Conservation (phyloP, 2,329 filamentous ascomycete species). For the Zasmidium citrigriseum region DNA sequence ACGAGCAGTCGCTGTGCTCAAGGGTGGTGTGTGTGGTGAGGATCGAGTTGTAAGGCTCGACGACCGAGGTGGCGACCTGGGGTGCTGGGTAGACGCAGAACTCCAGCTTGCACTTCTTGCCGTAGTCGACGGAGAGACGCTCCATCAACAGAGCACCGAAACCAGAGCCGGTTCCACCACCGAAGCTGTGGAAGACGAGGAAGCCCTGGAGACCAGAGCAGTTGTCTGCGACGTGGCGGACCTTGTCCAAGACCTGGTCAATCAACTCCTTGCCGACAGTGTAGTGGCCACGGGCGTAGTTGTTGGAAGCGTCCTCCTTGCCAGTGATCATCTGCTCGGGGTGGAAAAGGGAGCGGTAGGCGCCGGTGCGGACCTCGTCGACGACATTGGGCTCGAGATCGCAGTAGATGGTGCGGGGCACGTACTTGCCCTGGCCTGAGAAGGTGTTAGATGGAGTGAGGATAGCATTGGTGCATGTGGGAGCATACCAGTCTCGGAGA, state of each 20-base stretch:
- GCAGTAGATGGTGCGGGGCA: conserved; percentile 97
- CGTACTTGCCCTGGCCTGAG: conserved; percentile 95
- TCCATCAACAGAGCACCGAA: conserved; percentile 99
- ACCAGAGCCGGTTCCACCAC: conserved; percentile 96
- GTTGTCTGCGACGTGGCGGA: conserved; percentile 95
- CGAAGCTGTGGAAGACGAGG: conserved; percentile 99
- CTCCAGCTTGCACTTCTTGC: conserved; percentile 99
- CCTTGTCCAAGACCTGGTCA: conserved; percentile 95
- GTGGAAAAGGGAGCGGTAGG: conserved; percentile 97
- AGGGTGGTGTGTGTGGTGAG: conserved; percentile 98
- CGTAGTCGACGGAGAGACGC: conserved; percentile 97
- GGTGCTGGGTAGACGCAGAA: conserved; percentile 99
- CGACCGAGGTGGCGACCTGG: conserved; percentile 93
- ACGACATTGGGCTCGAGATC: conserved; percentile 99
- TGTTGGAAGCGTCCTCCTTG: conserved; percentile 99
- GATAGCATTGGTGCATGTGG: conserved; percentile 69
- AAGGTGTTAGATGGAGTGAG: conserved; percentile 24
- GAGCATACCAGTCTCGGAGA: conserved; percentile 91
- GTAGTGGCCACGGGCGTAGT: conserved; percentile 99
- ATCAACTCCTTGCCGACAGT: conserved; percentile 99
- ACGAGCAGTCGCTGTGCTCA: conserved; percentile 99
- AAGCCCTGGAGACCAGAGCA: conserved; percentile 98
- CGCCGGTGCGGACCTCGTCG: conserved; percentile 96
- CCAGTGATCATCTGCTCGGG: conserved; percentile 99
- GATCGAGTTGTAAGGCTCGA: conserved; percentile 99